Conservation (phyloP, 2,329 filamentous ascomycete genomes). For the Capronia americana region DNA sequence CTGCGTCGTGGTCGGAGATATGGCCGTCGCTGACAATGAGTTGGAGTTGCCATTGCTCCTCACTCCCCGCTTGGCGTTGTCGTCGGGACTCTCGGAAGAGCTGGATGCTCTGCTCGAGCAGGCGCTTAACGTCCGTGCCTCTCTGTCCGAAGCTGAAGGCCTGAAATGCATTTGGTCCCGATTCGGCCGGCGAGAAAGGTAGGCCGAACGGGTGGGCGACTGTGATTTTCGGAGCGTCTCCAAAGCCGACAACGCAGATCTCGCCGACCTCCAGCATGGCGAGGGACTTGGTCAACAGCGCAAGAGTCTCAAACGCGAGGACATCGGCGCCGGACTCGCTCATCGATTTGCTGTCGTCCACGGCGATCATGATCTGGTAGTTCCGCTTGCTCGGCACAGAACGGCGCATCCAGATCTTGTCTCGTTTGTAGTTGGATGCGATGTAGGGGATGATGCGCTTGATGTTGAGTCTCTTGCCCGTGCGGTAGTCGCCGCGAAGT, state of each 20-base stretch:
- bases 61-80: slow-evolving; percentile 57
- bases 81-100: slow-evolving; percentile 77
- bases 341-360: slow-evolving; percentile 97
- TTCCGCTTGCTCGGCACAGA: slow-evolving; percentile 88
- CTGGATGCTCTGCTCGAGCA: slow-evolving; percentile 78
- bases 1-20: slow-evolving; percentile 85
- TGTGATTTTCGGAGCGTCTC: slow-evolving; percentile 71
- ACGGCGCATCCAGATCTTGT: slow-evolving; percentile 99
- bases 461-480: slow-evolving; percentile 97
- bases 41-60: slow-evolving; percentile 92
- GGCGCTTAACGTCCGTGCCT: slow-evolving; percentile 80
- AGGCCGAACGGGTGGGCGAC: slow-evolving; percentile 85
- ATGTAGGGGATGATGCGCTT: slow-evolving; percentile 99
- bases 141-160: slow-evolving; percentile 85
- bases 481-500: slow-evolving; percentile 94
- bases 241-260: slow-evolving; percentile 90
- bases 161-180: slow-evolving; percentile 82
- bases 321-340: slow-evolving; percentile 76
- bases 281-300: slow-evolving; percentile 84
- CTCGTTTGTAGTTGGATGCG: slow-evolving; percentile 94
- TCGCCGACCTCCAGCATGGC: slow-evolving; percentile 94
- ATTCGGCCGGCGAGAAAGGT: slow-evolving; percentile 75
- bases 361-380: slow-evolving; percentile 96
- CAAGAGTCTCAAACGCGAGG: slow-evolving; percentile 91
- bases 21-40: slow-evolving; percentile 93